Evolutionary conservation across 371 early-diverging fungal species (phyloP), one percentile per base, ranked within the genome.

Genomic region (Amoeboaphelidium protococcarum): DNA sequence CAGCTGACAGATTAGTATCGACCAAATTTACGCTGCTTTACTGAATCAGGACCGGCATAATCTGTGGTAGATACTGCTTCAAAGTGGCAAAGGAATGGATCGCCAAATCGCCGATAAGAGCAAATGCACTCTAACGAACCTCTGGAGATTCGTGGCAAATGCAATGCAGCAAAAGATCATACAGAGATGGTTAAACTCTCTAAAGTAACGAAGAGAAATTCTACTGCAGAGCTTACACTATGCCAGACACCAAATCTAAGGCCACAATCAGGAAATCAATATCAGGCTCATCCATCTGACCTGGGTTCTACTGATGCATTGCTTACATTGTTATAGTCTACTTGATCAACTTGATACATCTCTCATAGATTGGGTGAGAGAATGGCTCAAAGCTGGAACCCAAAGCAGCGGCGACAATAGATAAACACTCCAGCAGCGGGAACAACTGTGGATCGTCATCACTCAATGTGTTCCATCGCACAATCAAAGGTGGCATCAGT

Each of bases 211-310:
- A 63, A 54, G 79, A 77, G 31, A 76, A 76, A 43, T 67, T 67
- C 1, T 66, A 59, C 54, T 77, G 78, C 47, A 94, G 64, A 1
- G 86, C 95, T 61, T 90, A 88, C 2, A 81, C 75, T 47, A 94
- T 72, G 13, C 84, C 87, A 51, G 79, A 76, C 47, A 95, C 65
- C 54, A 95, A 67, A 66, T 95, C 95, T 50, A 91, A 67, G 10
- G 90, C 73, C 25, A 89, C 88, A 57, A 90, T 80, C 61, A 86
- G 76, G 59, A 85, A 82, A 56, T 95, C 95, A 63, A 79, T 80
- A 58, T 85, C 82, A 13, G 80, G 86, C 27, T 68, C 60, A 13
- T 79, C 81, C 19, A 59, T 43, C n/a, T 69, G 63, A 67, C 54
- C 72, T n/a, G 4, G n/a, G 45, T 46, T 21, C 24, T n/a, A 6